Evolutionary conservation across 441 rosid species (phyloP).

Genomic region (Populus tomentosa): DNA sequence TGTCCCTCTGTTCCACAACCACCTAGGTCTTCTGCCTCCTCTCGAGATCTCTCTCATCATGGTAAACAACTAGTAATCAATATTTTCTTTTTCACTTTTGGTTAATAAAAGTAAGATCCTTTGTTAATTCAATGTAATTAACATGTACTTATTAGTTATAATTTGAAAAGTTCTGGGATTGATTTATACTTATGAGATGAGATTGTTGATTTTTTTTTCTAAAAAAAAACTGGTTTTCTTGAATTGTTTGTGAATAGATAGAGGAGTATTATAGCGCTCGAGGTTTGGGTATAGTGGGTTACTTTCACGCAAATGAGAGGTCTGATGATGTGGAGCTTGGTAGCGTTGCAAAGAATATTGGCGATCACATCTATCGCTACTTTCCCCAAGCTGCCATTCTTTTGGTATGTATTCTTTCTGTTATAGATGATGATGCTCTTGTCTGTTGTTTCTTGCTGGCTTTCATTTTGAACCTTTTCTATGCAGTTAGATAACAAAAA

Average conservation of each 20-base stretch:
- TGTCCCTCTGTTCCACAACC: constrained; percentile 88
- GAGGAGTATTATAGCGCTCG: constrained; percentile 73
- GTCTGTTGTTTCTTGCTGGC: constrained; percentile 1
- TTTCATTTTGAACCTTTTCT: background rate
- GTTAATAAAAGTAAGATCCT: background rate
- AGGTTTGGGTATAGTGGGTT: constrained; percentile 78
- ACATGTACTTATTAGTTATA: background rate
- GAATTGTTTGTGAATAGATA: constrained; percentile 37
- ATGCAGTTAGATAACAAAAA: constrained; percentile 78
- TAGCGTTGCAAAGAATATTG: constrained; percentile 76
- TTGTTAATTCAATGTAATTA: no score
- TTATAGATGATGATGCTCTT: background rate
- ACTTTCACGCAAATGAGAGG: constrained; percentile 92
- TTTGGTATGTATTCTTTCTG: constrained; percentile 43
- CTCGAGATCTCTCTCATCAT: constrained; percentile 92
- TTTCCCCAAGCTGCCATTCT: constrained; percentile 71
- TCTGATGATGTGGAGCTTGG: constrained; percentile 73
- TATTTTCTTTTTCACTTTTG: background rate
- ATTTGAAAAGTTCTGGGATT: background rate
- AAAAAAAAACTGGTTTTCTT: constrained; percentile 3
- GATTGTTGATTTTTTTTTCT: background rate
- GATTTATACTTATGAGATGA: background rate
- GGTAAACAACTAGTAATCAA: constrained; percentile 31
- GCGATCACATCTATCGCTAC: constrained; percentile 80
- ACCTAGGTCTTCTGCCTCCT: constrained; percentile 81